Evolutionary conservation across 176 grass and related monocot genomes (phyloP).

Genomic region (Raddia guianensis): DNA sequence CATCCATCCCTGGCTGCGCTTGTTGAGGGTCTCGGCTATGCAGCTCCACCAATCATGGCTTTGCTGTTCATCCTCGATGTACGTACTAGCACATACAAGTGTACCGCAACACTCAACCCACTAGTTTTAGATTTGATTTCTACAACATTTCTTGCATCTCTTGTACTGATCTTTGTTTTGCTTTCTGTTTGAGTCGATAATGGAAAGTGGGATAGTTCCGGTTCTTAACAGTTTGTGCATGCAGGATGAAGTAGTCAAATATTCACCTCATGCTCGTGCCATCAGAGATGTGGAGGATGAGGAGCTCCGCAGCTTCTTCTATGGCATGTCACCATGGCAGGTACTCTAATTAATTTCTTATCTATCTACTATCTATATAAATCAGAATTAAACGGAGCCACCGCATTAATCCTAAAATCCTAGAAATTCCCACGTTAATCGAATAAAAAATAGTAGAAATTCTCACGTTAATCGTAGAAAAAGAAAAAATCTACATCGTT

Average conservation of each 20-base stretch:
- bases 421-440: too few relatives aligned
- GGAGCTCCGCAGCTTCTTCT: slow-evolving; percentile 96
- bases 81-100: neutral
- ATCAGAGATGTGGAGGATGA: slow-evolving; percentile 98
- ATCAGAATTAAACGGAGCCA: too few relatives aligned
- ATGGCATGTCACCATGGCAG: slow-evolving; percentile 98
- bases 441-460: too few relatives aligned
- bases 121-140: neutral
- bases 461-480: too few relatives aligned
- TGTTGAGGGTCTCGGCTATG: slow-evolving; percentile 84
- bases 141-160: neutral
- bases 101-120: neutral
- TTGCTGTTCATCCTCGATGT: slow-evolving; percentile 93
- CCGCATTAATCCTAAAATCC: too few relatives aligned
- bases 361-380: too few relatives aligned
- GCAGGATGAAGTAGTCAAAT: slow-evolving; percentile 96
- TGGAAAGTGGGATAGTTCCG: too few relatives aligned
- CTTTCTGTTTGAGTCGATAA: too few relatives aligned
- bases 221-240: neutral
- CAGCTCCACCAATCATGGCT: slow-evolving; percentile 91
- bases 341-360: slow-evolving; percentile 29
- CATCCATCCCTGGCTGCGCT: slow-evolving; percentile 75
- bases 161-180: too few relatives aligned
- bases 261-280: slow-evolving; percentile 94
- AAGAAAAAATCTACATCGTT: too few relatives aligned